Evolutionary conservation across 345 rosid genomes (phyloP), one percentile per base, ranked within the genome.

Genomic region (Cardiospermum halicacabum): DNA sequence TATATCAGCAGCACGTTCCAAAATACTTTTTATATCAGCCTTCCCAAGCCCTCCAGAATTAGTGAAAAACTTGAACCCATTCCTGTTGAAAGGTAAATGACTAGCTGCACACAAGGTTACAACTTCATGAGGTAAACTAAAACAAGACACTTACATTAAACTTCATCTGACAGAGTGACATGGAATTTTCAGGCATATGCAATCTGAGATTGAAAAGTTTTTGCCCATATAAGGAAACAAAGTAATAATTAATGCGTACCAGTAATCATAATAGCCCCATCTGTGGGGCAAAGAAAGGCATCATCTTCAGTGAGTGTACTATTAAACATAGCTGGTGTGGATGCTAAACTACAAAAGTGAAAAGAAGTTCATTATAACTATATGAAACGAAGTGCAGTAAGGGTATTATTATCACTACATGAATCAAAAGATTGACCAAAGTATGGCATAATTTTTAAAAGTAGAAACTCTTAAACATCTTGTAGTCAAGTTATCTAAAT

Each of bases 321-420:
- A 77, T 91, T 91, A 74, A 91, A 94, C 99, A 94, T 94, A 59
- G 99, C 99, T n/a, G 99, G 99, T 50, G 99, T 94, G 58, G 99
- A 94, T 50, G 99, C 96, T 78, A 94, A 78, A 65, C 97, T 94
- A 69, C 51, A 76, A 58, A 67, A 47, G 56, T 2, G 53, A 4
- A 45, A 65, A 49, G 56, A 48, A 26, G 24, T 48, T 50, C 28
- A 36, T 37, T n/a, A 31, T 45, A 15, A 47, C 55, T 19, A 28
- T 30, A 54, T 50, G 28, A 15, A 28, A 11, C 39, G 51, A 37
- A 47, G 13, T 36, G 19, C 49, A n/a, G n/a, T n/a, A n/a, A n/a
- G n/a, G n/a, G n/a, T n/a, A n/a, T n/a, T n/a, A n/a, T n/a, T n/a
- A 37, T 32, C 53, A 53, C 31, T 26, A 55, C 7, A 13, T 7